These are phyloP conservation scores for Penicillium canariense DNA, from an alignment of 495 filamentous ascomycete genomes.

Conservation along the genomic window DNA sequence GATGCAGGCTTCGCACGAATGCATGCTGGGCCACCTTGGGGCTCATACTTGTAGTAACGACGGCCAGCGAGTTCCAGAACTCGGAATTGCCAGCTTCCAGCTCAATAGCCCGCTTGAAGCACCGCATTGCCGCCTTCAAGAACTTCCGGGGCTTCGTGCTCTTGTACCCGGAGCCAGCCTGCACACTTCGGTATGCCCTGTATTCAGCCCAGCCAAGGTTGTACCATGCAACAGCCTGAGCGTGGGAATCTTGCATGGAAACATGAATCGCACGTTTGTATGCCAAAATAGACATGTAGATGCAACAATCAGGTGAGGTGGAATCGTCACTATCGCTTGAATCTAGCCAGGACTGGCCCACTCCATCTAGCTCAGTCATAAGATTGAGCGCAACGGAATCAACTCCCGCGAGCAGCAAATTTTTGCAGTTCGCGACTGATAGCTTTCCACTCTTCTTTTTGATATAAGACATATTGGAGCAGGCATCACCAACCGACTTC, in stretches of 20 bases:
- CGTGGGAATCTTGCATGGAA: conserved; percentile 72
- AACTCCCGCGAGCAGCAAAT: conserved; percentile 54
- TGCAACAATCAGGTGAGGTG: conserved; percentile 34
- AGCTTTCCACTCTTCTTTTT: conserved; percentile 60
- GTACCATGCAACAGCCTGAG: conserved; percentile 94
- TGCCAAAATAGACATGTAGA: conserved; percentile 73
- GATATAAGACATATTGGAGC: conserved; percentile 74
- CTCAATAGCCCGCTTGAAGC: conserved; percentile 97
- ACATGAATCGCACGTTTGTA: conserved; percentile 81
- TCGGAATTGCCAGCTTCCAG: conserved; percentile 92
- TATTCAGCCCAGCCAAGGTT: conserved; percentile 96
- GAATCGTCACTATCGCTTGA: conserved; percentile 45
- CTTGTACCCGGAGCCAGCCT: conserved; percentile 36
- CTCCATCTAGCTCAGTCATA: conserved; percentile 67
- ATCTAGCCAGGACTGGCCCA: conserved; percentile 54
- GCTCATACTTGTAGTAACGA: conserved; percentile 80
- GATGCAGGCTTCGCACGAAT: conserved; percentile 84
- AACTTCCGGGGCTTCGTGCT: conserved; percentile 53
- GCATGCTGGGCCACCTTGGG: conserved; percentile 89
- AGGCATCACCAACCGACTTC: conserved; percentile 91
- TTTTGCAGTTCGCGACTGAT: conserved; percentile 51
- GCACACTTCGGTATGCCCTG: conserved; percentile 66
- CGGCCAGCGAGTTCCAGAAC: conserved; percentile 96
- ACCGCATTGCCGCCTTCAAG: conserved; percentile 78
- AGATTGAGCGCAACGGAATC: conserved; percentile 56